A percentile compares a stretch with the other conserved stretches of the same genome.
These are phyloP conservation scores for Arachis stenosperma DNA, from an alignment of 306 rosid species.

Conservation along the genomic window DNA sequence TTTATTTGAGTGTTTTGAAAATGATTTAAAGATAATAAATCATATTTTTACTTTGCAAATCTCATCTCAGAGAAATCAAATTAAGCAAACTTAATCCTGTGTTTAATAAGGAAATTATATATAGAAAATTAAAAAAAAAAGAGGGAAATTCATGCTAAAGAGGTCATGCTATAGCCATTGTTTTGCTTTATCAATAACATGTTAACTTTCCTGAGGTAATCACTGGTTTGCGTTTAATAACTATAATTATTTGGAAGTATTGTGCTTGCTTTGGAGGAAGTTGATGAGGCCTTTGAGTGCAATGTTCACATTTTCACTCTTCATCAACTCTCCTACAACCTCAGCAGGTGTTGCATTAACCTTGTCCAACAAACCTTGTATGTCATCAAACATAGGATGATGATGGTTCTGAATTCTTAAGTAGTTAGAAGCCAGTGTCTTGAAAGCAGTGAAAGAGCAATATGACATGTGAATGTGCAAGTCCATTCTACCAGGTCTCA, in stretches of 20 bases:
- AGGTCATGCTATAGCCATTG: too few relatives aligned
- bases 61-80: too few relatives aligned
- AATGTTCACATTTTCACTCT: constrained; percentile 39
- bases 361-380: constrained; percentile 41
- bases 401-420: constrained; percentile 43
- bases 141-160: too few relatives aligned
- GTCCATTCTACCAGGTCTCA: constrained; percentile 70
- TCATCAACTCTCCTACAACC: constrained; percentile 62
- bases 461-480: constrained; percentile 58
- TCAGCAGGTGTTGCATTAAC: constrained; percentile 62
- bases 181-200: too few relatives aligned
- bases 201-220: neutral
- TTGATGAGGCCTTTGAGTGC: constrained; percentile 55
- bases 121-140: too few relatives aligned
- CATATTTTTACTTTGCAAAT: too few relatives aligned
- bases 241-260: too few relatives aligned
- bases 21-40: too few relatives aligned
- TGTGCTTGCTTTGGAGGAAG: constrained; percentile 44
- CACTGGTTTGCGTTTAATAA: too few relatives aligned
- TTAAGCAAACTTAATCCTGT: too few relatives aligned
- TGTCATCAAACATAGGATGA: constrained; percentile 37
- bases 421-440: constrained; percentile 54
- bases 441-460: constrained; percentile 53
- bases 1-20: too few relatives aligned
- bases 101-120: too few relatives aligned